phyloP scores from a whole-genome alignment of 2,329 filamentous ascomycete genomes.

The Pseudogymnoascus verrucosus region DNA sequence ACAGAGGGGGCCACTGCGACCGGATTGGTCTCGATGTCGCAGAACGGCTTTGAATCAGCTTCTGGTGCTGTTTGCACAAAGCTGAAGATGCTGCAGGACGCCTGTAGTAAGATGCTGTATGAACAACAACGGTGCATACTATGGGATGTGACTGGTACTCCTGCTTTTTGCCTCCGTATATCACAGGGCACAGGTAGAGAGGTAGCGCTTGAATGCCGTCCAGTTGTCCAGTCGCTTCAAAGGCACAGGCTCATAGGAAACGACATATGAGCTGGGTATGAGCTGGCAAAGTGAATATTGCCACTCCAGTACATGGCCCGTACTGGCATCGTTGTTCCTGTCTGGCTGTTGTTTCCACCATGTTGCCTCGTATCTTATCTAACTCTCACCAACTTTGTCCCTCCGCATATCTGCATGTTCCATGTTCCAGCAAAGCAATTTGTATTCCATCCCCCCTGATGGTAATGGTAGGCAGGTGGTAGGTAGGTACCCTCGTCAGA shows the following conservation, averaged over 20 bases:
- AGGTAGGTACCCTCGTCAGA: slow-evolving; percentile 5
- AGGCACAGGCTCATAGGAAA: background rate
- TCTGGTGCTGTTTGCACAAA: slow-evolving; percentile 4
- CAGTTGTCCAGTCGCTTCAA: background rate
- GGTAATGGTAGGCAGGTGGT: background rate
- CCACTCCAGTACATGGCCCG: slow-evolving; percentile 1
- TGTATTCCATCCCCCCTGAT: slow-evolving; percentile 7
- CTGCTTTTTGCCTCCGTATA: background rate
- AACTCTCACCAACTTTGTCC: background rate
- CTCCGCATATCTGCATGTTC: slow-evolving; percentile 2
- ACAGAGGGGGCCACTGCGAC: background rate
- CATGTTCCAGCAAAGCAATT: background rate
- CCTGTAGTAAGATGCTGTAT: slow-evolving; percentile 5
- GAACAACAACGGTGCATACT: slow-evolving; percentile 6
- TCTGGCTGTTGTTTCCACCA: slow-evolving; percentile 2
- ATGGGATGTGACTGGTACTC: slow-evolving; percentile 7
- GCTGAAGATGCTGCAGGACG: slow-evolving; percentile 2
- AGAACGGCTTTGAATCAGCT: slow-evolving; percentile 2
- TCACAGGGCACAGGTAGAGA: background rate
- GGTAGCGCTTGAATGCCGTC: background rate
- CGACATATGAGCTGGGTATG: slow-evolving; percentile 2
- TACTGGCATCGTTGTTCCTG: background rate
- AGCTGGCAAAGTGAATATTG: slow-evolving; percentile 6
- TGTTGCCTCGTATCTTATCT: slow-evolving; percentile 2
- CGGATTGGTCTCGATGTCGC: background rate